These are phyloP conservation scores for Starmerella lactis-condensi DNA, from an alignment of 805 yeast species.

Conservation along the genomic window DNA sequence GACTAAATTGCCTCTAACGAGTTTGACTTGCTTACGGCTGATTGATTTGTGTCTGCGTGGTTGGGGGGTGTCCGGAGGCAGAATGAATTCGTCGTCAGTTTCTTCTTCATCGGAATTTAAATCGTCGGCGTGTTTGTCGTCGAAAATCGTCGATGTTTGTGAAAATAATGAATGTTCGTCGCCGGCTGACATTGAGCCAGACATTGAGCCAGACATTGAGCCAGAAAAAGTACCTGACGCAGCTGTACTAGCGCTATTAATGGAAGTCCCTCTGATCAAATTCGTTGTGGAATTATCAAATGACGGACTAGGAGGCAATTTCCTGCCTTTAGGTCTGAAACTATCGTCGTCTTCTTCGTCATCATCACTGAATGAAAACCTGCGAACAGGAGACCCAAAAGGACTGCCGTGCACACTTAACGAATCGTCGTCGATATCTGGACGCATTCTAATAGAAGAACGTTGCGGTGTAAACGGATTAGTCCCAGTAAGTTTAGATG, in stretches of 20 bases:
- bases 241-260: not conserved
- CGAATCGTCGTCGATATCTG: conserved; percentile 8
- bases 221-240: not conserved
- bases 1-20: conserved; percentile 66
- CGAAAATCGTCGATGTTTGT: conserved; percentile 1
- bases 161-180: conserved; percentile 1
- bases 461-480: conserved; percentile 8
- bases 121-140: conserved; percentile 2
- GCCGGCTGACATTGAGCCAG: not conserved
- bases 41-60: conserved; percentile 53
- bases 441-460: conserved; percentile 13
- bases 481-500: not conserved
- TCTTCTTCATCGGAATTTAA: not conserved
- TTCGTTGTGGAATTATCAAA: conserved; percentile 5
- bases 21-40: conserved; percentile 52
- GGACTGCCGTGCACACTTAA: conserved; percentile 13
- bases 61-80: conserved; percentile 17
- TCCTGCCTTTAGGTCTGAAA: conserved; percentile 1
- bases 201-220: not conserved
- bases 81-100: conserved; percentile 5
- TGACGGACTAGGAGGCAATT: conserved; percentile 5
- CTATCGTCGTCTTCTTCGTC: conserved; percentile 2
- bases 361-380: conserved; percentile 5
- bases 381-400: conserved; percentile 13
- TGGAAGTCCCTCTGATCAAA: not conserved